Evolutionary conservation across 768 basidiomycete species (phyloP), one percentile per base, ranked within the genome.

Genomic region (Clavulina sp.): DNA sequence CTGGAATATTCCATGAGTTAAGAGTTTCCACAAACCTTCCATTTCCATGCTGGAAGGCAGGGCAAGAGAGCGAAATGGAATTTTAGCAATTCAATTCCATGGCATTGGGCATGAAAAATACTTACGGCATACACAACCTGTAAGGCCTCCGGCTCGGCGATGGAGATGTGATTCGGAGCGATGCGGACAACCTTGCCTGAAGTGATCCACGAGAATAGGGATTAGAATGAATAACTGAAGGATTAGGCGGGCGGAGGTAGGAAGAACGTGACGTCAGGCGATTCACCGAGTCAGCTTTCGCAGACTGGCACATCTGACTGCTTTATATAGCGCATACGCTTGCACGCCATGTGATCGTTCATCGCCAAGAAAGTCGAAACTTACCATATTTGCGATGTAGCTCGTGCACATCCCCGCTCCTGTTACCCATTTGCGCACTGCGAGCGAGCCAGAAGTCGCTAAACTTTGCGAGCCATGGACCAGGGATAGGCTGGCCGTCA

Each of bases 61-160:
- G 9, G 9, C n/a, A n/a, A 13, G 4, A 2, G 5, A 2, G 26
- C 4, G 5, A 7, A n/a, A 49, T 7, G 16, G 19, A 21, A n/a
- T 5, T 23, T 19, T 5, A 13, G 9, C 7, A 6, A 18, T 31
- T 24, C 5, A n/a, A 28, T 18, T 26, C 26, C 29, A 48, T 4
- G 16, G 13, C 26, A 13, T 4, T 4, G 4, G 47, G 16, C 19
- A 19, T 21, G 6, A 43, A 38, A 28, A 5, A 23, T 16, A 30
- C 56, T 51, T 33, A 58, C 57, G 1, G 78, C 86, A 59, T 89
- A 89, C 13, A 92, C 70, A 52, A 78, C 61, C 34, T 70, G 70
- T 13, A 91, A 73, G 0, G 86, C 87, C 0, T 78, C 79, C 0
- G 87, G 84, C 58, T 84, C 77, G 7, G 81, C 76, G 46, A 88